Percentiles rank a stretch among this genome's conserved stretches.
Evolutionary conservation across 768 basidiomycete species (phyloP).

Genomic region (Porphyrellus cyaneotinctus): DNA sequence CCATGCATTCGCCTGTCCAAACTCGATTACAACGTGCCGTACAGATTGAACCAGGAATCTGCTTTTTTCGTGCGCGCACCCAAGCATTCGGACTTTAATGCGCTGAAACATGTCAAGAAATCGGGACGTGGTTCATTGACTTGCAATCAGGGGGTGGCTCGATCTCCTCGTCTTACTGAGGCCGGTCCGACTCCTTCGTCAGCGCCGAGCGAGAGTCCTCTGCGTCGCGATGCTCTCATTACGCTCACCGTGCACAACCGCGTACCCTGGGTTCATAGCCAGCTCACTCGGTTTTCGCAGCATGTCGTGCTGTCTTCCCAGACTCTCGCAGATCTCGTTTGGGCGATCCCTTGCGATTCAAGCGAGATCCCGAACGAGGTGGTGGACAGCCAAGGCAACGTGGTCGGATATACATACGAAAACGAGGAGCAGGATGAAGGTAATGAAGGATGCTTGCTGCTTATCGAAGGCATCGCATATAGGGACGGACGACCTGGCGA

Average conservation of each 20-base stretch:
- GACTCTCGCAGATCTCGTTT: conserved; percentile 60
- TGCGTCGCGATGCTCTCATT: conserved; percentile 43
- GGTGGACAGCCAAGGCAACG: conserved; percentile 28
- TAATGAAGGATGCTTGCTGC: conserved; percentile 43
- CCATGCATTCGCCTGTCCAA: background rate
- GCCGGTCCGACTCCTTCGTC: background rate
- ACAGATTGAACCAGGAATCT: conserved; percentile 50
- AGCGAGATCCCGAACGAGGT: conserved; percentile 48
- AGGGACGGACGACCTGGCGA: conserved; percentile 44
- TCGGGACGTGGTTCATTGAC: conserved; percentile 33
- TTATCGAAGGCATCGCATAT: conserved; percentile 58
- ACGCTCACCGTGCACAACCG: conserved; percentile 59
- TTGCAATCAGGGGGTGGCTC: background rate
- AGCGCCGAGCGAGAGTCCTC: background rate
- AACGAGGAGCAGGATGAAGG: conserved; percentile 6
- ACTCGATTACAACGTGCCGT: conserved; percentile 1
- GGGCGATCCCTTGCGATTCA: conserved; percentile 58
- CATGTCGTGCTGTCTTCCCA: conserved; percentile 70
- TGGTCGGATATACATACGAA: conserved; percentile 32
- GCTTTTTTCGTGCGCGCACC: conserved; percentile 60
- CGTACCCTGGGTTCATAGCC: conserved; percentile 57
- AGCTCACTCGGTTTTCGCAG: conserved; percentile 59
- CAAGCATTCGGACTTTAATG: conserved; percentile 65
- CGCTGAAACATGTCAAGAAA: conserved; percentile 33
- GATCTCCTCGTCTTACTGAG: background rate